phyloP scores from a whole-genome alignment of 1,139 yeast genomes.

The Geotrichum fermentans region DNA sequence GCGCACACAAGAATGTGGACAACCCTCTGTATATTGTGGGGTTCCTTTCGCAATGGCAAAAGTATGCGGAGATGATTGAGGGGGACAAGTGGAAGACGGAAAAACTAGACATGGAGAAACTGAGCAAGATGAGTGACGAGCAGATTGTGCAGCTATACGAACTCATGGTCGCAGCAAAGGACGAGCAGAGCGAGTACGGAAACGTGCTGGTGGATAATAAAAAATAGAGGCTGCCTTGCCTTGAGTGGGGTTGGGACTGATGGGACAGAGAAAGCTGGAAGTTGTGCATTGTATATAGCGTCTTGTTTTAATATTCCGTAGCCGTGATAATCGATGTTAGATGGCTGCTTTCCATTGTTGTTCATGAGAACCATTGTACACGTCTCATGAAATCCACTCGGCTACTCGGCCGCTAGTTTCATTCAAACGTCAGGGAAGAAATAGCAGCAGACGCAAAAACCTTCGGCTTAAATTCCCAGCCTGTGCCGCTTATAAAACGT shows the following conservation, averaged over 20 bases:
- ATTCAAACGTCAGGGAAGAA: no score
- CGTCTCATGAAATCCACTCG: no score
- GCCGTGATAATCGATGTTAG: background rate
- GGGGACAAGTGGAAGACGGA: constrained; percentile 77
- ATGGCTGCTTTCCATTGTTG: background rate
- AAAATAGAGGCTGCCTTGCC: background rate
- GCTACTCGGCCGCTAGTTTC: no score
- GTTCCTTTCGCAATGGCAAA: constrained; percentile 87
- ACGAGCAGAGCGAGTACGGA: constrained; percentile 33
- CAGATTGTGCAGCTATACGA: constrained; percentile 79
- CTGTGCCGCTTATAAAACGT: no score
- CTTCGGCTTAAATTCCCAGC: no score
- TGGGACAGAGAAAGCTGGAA: no score
- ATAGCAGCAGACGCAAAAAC: no score
- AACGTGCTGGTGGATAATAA: constrained; percentile 17
- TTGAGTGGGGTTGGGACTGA: no score
- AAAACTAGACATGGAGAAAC: constrained; percentile 56
- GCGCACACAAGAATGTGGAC: constrained; percentile 74
- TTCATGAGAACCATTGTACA: background rate
- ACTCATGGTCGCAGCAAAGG: constrained; percentile 59
- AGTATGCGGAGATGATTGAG: constrained; percentile 65
- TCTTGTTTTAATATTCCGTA: no score
- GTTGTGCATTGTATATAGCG: no score
- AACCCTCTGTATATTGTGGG: constrained; percentile 94
- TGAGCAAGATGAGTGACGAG: constrained; percentile 84